Evolutionary conservation across 768 basidiomycete genomes (phyloP), one percentile per base, ranked within the genome.

Genomic region (Agrocybe pediades): DNA sequence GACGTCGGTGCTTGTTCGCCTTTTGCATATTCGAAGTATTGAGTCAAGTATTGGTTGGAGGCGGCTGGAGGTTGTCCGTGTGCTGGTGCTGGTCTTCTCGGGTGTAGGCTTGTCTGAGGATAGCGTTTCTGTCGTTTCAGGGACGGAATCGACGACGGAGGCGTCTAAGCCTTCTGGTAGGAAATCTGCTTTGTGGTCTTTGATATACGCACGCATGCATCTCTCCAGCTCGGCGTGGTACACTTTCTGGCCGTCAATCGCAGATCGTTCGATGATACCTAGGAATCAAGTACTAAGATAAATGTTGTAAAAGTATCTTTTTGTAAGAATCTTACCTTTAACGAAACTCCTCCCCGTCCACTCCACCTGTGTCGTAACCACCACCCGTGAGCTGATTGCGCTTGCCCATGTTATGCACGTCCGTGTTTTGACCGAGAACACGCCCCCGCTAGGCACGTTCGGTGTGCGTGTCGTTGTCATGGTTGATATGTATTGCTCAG

Each of bases 281-380:
- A n/a, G n/a, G n/a, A n/a, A n/a, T 16, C 16, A n/a, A n/a, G n/a
- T 27, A 27, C n/a, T 11, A 27, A 40, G 24, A 33, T 26, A 49
- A 46, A 55, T 36, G 30, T 21, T n/a, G n/a, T n/a, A n/a, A n/a
- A n/a, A n/a, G n/a, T n/a, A 20, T 13, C 29, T 47, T 2, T 23
- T 4, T 29, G 3, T 20, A 19, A 41, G 8, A 27, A 23, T 40
- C 65, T 27, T 24, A 94, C 95, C 89, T 72, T 92, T 96, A 70
- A 99, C 94, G 72, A 98, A 98, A 72, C 92, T 95, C 61, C 94
- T 81, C 41, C 95, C 95, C 0, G 92, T 92, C 95, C 96, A 99
- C 55, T 98, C 95, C 1, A 98, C 92, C 58, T 89, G 84, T 3
- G 90, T 93, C 41, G 92, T 95, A 2, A 98, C 92, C 8, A 95